Base-by-base conservation (phyloP, 805 yeast species). In the Blastobotrys parvus region DNA sequence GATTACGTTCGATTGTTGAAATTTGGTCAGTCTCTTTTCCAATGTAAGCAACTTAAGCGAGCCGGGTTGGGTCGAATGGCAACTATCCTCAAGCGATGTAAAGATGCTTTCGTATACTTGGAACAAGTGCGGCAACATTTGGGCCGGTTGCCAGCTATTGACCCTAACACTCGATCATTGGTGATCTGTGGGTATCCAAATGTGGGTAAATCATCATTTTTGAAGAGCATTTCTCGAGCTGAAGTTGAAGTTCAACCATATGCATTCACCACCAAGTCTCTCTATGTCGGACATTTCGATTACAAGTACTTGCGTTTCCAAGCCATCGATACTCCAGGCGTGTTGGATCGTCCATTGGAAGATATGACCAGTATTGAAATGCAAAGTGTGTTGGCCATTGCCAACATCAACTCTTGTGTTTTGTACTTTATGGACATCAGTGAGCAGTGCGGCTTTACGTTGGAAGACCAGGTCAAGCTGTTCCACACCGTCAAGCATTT, bases 61-160 rank as follows among this genome's bases (percentile, higher is more conserved):
- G 99, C 99, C 54, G 99, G 97, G 25, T 71, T 92, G 57, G 99
- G 99, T 74, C 84, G 99, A 69, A 92, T 92, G 99, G 99, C 98
- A 44, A 92, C 99, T 29, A 88, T 92, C 58, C 81, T 81, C 59
- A 92, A 92, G 74, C 87, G 94, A 56, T 75, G 92, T 61, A 92
- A 90, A 69, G 98, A 92, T 64, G 90, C 98, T 17, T 72, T 92
- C 47, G 75, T 78, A 39, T 92, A 92, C 69, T 72, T 92, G 63
- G 99, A 92, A 70, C 97, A 92, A 70, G 99, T 92, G 45, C 82
- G 99, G 71, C 99, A 92, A 72, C 99, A 92, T 71, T 76, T 92
- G 70, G 96, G 97, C 58, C 88, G 99, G 77, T 74, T 92, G 57
- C 99, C 99, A 47, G 77, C 90, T 53, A 92, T 92, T 63, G 98